These are phyloP conservation scores for Penicillium sclerotiorum DNA, from an alignment of 2,329 filamentous ascomycete species.

Conservation along the genomic window DNA sequence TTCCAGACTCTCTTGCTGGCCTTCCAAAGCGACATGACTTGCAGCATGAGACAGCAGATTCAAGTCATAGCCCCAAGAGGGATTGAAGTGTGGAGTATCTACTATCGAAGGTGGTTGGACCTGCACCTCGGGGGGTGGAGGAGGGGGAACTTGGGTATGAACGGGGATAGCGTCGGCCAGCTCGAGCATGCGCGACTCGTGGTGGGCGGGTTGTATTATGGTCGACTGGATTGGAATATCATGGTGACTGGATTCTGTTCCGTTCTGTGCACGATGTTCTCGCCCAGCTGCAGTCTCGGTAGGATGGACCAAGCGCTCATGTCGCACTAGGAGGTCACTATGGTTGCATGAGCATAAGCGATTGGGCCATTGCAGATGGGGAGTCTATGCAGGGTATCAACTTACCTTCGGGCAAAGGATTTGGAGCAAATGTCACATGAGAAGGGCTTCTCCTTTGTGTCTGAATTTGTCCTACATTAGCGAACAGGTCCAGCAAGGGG, in stretches of 20 bases:
- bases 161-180: slow-evolving; percentile 48
- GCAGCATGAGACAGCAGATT: slow-evolving; percentile 53
- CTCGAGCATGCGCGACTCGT: slow-evolving; percentile 50
- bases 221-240: slow-evolving; percentile 38
- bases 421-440: slow-evolving; percentile 54
- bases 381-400: background rate
- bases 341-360: slow-evolving; percentile 27
- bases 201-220: slow-evolving; percentile 40
- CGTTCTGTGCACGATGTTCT: slow-evolving; percentile 39
- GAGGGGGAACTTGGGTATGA: slow-evolving; percentile 38
- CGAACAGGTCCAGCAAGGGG: background rate
- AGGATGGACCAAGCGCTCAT: slow-evolving; percentile 53
- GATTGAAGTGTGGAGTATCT: slow-evolving; percentile 51
- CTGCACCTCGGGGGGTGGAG: slow-evolving; percentile 40
- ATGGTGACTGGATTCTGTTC: slow-evolving; percentile 32
- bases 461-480: slow-evolving; percentile 35
- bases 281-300: slow-evolving; percentile 45
- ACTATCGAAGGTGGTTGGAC: slow-evolving; percentile 43
- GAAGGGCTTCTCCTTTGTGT: slow-evolving; percentile 55
- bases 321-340: slow-evolving; percentile 53
- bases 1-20: slow-evolving; percentile 46
- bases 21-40: slow-evolving; percentile 52
- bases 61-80: slow-evolving; percentile 54
- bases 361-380: slow-evolving; percentile 13
- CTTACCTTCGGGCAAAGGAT: slow-evolving; percentile 51